phyloP scores from a whole-genome alignment of 23 red algal species.

The Agarophyton chilense region DNA sequence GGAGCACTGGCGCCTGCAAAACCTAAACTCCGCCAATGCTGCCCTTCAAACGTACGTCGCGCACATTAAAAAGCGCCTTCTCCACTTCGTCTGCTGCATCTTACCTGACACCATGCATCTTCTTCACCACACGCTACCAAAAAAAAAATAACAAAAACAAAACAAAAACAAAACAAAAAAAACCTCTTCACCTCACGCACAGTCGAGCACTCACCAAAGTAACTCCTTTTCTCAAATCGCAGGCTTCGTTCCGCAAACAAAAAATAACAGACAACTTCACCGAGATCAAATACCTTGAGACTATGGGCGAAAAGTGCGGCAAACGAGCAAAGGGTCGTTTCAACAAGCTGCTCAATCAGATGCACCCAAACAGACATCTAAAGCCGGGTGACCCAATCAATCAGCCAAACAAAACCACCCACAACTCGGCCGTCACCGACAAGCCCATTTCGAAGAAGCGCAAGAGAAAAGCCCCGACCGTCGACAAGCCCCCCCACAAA shows the following conservation, averaged over 20 bases:
- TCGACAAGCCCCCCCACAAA: not conserved
- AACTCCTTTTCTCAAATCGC: conserved; percentile 6
- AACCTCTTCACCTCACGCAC: not conserved
- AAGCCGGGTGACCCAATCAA: conserved; percentile 44
- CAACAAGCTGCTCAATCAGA: conserved; percentile 51
- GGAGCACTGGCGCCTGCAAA: conserved; percentile 32
- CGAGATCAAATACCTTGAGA: conserved; percentile 52
- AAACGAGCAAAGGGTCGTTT: conserved; percentile 42
- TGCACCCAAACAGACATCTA: conserved; percentile 53
- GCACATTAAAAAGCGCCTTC: not conserved
- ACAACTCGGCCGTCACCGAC: conserved; percentile 15
- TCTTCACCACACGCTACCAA: not conserved
- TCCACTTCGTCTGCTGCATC: not conserved
- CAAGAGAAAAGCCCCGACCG: conserved; percentile 38
- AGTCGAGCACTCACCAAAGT: conserved; percentile 28
- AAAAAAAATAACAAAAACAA: not conserved
- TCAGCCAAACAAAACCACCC: conserved; percentile 21
- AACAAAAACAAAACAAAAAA: not conserved
- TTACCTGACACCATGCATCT: conserved; percentile 20
- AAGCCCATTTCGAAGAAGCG: conserved; percentile 59
- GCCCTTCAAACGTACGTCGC: not conserved
- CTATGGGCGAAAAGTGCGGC: conserved; percentile 38
- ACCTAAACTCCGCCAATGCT: conserved; percentile 7
- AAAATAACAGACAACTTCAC: conserved; percentile 26
- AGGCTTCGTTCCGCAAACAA: conserved; percentile 23